phyloP scores from a whole-genome alignment of 2,329 filamentous ascomycete genomes.

The Pseudonectria foliicola region DNA sequence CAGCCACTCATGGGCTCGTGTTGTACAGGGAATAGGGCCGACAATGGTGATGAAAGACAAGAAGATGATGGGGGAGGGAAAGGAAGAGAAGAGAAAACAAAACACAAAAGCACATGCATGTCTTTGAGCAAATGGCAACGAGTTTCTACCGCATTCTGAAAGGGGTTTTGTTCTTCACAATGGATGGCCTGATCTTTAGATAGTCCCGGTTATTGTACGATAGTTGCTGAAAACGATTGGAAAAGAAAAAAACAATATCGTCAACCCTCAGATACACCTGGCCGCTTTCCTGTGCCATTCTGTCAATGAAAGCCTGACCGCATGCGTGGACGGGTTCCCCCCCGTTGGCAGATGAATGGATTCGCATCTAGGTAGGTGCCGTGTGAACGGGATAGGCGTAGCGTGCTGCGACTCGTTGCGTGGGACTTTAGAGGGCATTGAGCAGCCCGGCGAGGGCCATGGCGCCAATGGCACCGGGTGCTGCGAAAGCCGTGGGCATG shows the following conservation, averaged over 20 bases:
- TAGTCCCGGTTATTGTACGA: constrained; percentile 15
- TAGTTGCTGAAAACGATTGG: constrained; percentile 17
- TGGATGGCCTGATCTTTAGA: constrained; percentile 7
- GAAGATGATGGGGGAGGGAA: constrained; percentile 2
- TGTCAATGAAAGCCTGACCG: too few species aligned
- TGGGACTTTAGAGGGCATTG: constrained; percentile 7
- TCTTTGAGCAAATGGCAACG: constrained; percentile 14
- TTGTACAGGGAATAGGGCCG: not conserved
- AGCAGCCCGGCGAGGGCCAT: constrained; percentile 16
- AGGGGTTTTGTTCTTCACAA: constrained; percentile 10
- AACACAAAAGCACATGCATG: constrained; percentile 22
- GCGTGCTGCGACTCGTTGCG: too few species aligned
- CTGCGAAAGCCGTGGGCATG: constrained; percentile 13
- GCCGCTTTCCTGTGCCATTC: too few species aligned
- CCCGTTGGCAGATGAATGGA: too few species aligned
- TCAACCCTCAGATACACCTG: too few species aligned
- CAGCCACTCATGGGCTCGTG: too few species aligned
- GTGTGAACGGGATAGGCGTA: too few species aligned
- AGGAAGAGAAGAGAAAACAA: constrained; percentile 11
- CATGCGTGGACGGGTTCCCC: too few species aligned
- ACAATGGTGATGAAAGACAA: constrained; percentile 3
- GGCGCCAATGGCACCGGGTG: constrained; percentile 11
- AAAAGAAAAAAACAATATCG: constrained; percentile 6
- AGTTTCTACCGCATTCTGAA: constrained; percentile 22
- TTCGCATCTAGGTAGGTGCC: too few species aligned